phyloP scores from a whole-genome alignment of 208 protist genomes.

The Naegleria lovaniensis region DNA sequence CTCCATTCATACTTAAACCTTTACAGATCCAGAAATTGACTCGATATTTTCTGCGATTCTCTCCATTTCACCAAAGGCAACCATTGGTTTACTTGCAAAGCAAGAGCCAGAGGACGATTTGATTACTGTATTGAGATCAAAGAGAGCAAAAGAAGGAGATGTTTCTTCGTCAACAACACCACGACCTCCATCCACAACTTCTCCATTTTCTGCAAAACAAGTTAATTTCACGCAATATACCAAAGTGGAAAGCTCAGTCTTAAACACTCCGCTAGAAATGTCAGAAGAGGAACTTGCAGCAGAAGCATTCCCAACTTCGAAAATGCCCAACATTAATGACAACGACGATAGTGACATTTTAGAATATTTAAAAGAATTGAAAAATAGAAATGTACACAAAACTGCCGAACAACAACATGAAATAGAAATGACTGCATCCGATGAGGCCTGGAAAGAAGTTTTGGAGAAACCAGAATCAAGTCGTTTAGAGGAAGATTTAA shows the following conservation, averaged over 20 bases:
- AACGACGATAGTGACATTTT: background rate
- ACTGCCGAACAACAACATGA: background rate
- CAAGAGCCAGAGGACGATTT: background rate
- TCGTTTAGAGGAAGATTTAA: no score
- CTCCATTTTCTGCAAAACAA: background rate
- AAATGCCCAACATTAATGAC: background rate
- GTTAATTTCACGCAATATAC: background rate
- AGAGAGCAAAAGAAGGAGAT: background rate
- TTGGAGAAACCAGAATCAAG: no score
- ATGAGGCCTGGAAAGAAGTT: background rate
- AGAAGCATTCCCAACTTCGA: background rate
- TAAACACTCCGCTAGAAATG: background rate
- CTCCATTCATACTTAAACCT: background rate
- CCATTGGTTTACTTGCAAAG: background rate
- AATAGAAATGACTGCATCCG: background rate
- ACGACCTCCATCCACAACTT: background rate
- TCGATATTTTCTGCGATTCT: background rate
- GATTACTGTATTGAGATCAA: background rate
- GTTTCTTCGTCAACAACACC: background rate
- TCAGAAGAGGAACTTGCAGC: background rate
- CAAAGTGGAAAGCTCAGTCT: background rate
- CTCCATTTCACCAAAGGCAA: background rate
- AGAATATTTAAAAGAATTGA: background rate
- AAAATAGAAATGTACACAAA: background rate
- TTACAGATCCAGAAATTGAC: background rate